These are phyloP conservation scores for Microbotryum lychnidis-dioicae DNA, from an alignment of 1,284 basidiomycete species.

Conservation along the genomic window DNA sequence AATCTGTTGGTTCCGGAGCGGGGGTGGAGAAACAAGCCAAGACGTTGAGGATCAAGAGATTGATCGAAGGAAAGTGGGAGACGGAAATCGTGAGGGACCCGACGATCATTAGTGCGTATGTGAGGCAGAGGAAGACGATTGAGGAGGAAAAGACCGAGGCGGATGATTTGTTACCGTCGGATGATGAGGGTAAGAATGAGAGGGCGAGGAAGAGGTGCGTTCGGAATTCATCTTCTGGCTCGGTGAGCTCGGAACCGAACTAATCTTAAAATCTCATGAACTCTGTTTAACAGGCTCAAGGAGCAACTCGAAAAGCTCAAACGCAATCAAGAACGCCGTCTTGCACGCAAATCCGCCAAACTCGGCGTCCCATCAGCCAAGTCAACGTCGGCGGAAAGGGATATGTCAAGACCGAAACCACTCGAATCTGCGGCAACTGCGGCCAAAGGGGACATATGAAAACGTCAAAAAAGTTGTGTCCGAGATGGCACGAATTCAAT, in stretches of 20 bases:
- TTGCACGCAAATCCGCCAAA: slow-evolving; percentile 90
- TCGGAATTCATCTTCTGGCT: slow-evolving; percentile 10
- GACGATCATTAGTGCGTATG: slow-evolving; percentile 84
- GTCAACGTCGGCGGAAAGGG: slow-evolving; percentile 31
- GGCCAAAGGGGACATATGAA: slow-evolving; percentile 95
- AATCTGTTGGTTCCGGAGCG: slow-evolving; percentile 23
- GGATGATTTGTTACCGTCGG: slow-evolving; percentile 79
- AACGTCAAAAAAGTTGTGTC: slow-evolving; percentile 46
- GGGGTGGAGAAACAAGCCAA: slow-evolving; percentile 43
- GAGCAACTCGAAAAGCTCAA: slow-evolving; percentile 90
- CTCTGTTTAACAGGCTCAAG: slow-evolving; percentile 55
- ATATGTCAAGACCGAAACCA: slow-evolving; percentile 35
- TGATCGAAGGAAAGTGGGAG: slow-evolving; percentile 75
- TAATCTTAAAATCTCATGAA: slow-evolving; percentile 8
- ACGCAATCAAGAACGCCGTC: slow-evolving; percentile 88
- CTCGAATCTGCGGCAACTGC: slow-evolving; percentile 79
- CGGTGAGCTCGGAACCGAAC: slow-evolving; percentile 1
- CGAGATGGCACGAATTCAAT: slow-evolving; percentile 31
- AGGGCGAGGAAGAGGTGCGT: slow-evolving; percentile 69
- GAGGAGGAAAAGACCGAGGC: slow-evolving; percentile 72
- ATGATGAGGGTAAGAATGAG: slow-evolving; percentile 77
- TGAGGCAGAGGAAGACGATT: slow-evolving; percentile 69
- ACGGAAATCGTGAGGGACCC: slow-evolving; percentile 88
- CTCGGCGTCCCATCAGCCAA: slow-evolving; percentile 43
- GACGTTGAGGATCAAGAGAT: slow-evolving; percentile 72